Base-by-base conservation (phyloP, 495 filamentous ascomycete genomes). In the Sphaerosporella brunnea region DNA sequence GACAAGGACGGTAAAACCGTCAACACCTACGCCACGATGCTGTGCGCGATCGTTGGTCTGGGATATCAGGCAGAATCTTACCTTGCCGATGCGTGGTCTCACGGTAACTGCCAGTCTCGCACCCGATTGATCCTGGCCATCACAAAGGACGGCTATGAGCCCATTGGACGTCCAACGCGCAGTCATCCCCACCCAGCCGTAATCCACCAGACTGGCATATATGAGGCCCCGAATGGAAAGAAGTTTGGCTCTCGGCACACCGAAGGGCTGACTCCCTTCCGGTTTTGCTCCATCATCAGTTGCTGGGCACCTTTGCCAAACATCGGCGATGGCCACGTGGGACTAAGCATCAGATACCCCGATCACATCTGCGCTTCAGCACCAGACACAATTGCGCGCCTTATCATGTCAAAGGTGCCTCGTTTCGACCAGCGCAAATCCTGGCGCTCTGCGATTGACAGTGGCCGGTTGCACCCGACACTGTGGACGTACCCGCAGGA, bases 61-160 rank as follows among this genome's bases (percentile, higher is more conserved):
- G 80, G 80, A 1, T 87, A 85, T 50, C 80, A 87, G 54, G 65
- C 73, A 0, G 69, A 78, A 48, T 62, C 76, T 9, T 75, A 74
- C 43, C 58, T 72, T 8, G 59, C 78, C 4, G 79, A 85, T 56
- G 70, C 80, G 0, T 84, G 77, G 77, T 76, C 69, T 2, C 73
- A 69, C 53, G 78, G 79, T 13, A 69, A 71, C 11, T 62, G 74
- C 0, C 80, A 86, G 60, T 60, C 54, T 25, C 67, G 82, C 13
- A 72, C 64, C 11, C 67, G 82, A 13, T 56, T 86, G 0, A 82
- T 86, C 53, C 66, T 85, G 7, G 65, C 64, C 24, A 73, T 81
- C 35, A 68, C 79, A 19, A 78, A 77, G 5, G 75, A 80, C 0
- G 77, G 75, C 0, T 55, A 73, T 3, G 59, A 49, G 8, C 66